Percentiles rank a stretch among this genome's conserved stretches.
These are phyloP conservation scores for Malus sieversii DNA, from an alignment of 306 rosid species.

Conservation along the genomic window DNA sequence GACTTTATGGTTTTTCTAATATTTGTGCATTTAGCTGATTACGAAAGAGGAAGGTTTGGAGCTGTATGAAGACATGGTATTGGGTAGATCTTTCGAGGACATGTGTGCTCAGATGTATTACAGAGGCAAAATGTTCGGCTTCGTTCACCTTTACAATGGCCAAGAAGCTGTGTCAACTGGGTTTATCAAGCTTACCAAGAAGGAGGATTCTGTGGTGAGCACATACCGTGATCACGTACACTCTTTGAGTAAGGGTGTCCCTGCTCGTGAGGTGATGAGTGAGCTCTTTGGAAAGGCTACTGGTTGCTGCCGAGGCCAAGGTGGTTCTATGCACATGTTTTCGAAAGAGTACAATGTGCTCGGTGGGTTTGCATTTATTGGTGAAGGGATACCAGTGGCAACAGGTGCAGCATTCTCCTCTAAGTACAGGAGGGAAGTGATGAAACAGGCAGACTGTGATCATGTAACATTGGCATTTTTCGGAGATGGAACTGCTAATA, in stretches of 20 bases:
- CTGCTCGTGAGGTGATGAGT: conserved; percentile 90
- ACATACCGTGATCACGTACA: conserved; percentile 98
- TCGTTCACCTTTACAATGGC: conserved; percentile 97
- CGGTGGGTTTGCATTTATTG: conserved; percentile 97
- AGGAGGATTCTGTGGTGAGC: conserved; percentile 79
- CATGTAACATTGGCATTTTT: conserved; percentile 81
- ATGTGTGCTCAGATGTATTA: conserved; percentile 99
- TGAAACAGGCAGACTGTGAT: conserved; percentile 61
- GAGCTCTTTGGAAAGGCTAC: conserved; percentile 98
- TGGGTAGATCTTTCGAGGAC: conserved; percentile 89
- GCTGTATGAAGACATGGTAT: conserved; percentile 87
- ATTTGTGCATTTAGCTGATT: conserved; percentile 49
- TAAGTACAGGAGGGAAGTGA: conserved; percentile 79
- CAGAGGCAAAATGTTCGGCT: conserved; percentile 95
- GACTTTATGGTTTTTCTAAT: conserved; percentile 14
- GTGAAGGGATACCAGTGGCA: conserved; percentile 97
- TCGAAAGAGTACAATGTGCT: conserved; percentile 78
- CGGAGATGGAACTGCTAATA: conserved; percentile 94
- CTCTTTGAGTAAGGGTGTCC: conserved; percentile 91
- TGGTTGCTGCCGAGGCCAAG: conserved; percentile 97
- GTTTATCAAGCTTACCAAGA: conserved; percentile 72
- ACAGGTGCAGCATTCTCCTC: conserved; percentile 90
- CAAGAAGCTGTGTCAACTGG: conserved; percentile 99
- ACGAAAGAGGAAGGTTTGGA: conserved; percentile 85
- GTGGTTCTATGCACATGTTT: conserved; percentile 99